A percentile compares a stretch with the other conserved stretches of the same genome.
Evolutionary conservation across 2,329 filamentous ascomycete genomes (phyloP).

Genomic region (Cytospora mali): DNA sequence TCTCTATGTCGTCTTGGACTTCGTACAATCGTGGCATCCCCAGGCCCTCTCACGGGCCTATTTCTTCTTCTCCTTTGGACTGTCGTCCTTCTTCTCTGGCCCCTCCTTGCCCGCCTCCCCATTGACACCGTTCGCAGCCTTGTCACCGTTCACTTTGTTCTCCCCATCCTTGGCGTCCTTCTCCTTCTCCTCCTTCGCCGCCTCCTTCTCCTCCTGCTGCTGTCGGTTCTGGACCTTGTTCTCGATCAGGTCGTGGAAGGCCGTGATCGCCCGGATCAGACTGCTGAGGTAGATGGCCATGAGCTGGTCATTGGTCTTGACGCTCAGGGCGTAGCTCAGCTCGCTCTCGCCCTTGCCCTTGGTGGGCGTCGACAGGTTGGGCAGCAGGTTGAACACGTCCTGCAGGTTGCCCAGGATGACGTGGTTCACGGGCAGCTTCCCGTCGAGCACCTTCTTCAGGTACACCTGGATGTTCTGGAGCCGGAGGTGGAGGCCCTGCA

Average conservation of each 20-base stretch:
- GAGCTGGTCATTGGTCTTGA: slow-evolving; percentile 98
- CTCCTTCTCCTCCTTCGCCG: slow-evolving; percentile 76
- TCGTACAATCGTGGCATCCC: slow-evolving; percentile 32
- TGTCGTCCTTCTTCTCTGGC: slow-evolving; percentile 41
- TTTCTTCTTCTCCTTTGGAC: slow-evolving; percentile 54
- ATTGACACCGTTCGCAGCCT: slow-evolving; percentile 43
- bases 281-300: slow-evolving; percentile 98
- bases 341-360: slow-evolving; percentile 70
- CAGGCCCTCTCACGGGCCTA: slow-evolving; percentile 30
- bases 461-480: slow-evolving; percentile 95
- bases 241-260: slow-evolving; percentile 98
- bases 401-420: slow-evolving; percentile 97
- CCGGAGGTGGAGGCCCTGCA: slow-evolving; percentile 92
- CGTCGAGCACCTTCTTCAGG: slow-evolving; percentile 92
- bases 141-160: slow-evolving; percentile 54
- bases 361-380: slow-evolving; percentile 87
- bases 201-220: slow-evolving; percentile 93
- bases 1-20: slow-evolving; percentile 31
- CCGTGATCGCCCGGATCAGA: slow-evolving; percentile 95
- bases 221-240: slow-evolving; percentile 99
- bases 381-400: slow-evolving; percentile 97
- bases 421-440: slow-evolving; percentile 92
- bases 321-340: slow-evolving; percentile 92
- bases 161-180: slow-evolving; percentile 59
- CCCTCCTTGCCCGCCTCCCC: slow-evolving; percentile 54